These are phyloP conservation scores for Sesbania bispinosa DNA, from an alignment of 306 rosid species.

Conservation along the genomic window DNA sequence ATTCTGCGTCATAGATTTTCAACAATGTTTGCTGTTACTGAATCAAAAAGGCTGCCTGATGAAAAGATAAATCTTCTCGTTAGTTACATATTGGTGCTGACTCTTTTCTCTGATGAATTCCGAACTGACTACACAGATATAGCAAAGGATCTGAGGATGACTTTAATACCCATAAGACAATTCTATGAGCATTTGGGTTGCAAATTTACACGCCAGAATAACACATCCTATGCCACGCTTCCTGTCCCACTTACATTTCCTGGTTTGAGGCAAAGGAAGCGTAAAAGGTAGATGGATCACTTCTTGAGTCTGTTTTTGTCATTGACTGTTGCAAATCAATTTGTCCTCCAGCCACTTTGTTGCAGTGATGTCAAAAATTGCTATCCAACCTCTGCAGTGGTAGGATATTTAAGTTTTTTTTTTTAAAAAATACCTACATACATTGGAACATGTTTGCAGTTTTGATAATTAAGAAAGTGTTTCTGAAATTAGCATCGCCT, in stretches of 20 bases:
- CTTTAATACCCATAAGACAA: neutral
- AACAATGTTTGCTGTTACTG: conserved; percentile 44
- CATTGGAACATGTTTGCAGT: neutral
- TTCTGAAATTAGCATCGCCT: too few relatives aligned
- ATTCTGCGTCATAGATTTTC: conserved; percentile 50
- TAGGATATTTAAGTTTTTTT: neutral
- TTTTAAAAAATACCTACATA: neutral
- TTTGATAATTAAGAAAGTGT: neutral
- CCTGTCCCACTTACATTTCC: conserved; percentile 72
- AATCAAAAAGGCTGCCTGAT: conserved; percentile 39
- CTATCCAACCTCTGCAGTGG: neutral
- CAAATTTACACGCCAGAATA: conserved; percentile 37
- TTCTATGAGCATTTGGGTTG: conserved; percentile 66
- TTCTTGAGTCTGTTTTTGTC: neutral
- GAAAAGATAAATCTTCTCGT: conserved; percentile 67
- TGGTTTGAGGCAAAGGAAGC: conserved; percentile 30
- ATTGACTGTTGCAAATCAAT: neutral
- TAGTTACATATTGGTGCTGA: conserved; percentile 67
- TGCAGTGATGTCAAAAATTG: conserved; percentile 12
- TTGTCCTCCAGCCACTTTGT: neutral
- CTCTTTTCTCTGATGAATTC: conserved; percentile 63
- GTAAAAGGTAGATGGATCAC: conserved; percentile 13
- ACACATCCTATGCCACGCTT: conserved; percentile 39
- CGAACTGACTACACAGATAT: conserved; percentile 53
- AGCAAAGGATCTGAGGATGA: conserved; percentile 70